These are phyloP conservation scores for Thelonectria blattea DNA, from an alignment of 2,329 filamentous ascomycete genomes.

Conservation along the genomic window DNA sequence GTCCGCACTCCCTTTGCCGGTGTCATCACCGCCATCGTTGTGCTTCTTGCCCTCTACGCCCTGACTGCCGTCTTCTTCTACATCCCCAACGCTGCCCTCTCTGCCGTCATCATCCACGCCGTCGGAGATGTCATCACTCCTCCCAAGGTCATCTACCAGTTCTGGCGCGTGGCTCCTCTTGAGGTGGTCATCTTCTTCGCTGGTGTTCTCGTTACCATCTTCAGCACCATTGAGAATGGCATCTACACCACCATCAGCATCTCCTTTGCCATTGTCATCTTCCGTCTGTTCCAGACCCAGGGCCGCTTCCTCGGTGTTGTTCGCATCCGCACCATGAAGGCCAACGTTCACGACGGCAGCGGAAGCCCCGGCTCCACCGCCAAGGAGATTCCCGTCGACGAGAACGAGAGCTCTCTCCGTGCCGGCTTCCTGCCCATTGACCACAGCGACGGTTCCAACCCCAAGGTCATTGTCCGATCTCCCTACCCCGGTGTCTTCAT, in stretches of 20 bases:
- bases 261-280: conserved; percentile 75
- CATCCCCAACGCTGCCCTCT: conserved; percentile 77
- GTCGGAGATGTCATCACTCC: conserved; percentile 86
- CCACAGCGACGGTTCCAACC: conserved; percentile 59
- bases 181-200: conserved; percentile 86
- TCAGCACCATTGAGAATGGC: conserved; percentile 81
- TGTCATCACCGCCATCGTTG: conserved; percentile 81
- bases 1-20: conserved; percentile 87
- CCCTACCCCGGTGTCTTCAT: conserved; percentile 62
- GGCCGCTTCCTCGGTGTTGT: conserved; percentile 82
- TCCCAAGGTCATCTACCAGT: conserved; percentile 83
- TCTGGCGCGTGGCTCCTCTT: conserved; percentile 83
- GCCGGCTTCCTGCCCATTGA: conserved; percentile 55
- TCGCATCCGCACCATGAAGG: conserved; percentile 84
- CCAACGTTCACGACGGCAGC: conserved; percentile 67
- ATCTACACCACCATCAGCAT: conserved; percentile 81
- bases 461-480: conserved; percentile 50
- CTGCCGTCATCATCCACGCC: conserved; percentile 89
- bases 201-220: conserved; percentile 83
- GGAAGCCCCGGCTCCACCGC: conserved; percentile 34
- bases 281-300: conserved; percentile 77
- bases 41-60: conserved; percentile 84
- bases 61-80: conserved; percentile 86
- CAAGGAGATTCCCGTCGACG: conserved; percentile 46
- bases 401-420: conserved; percentile 51